Conservation (phyloP, 306 rosid species). For the Cucurbita pepo region DNA sequence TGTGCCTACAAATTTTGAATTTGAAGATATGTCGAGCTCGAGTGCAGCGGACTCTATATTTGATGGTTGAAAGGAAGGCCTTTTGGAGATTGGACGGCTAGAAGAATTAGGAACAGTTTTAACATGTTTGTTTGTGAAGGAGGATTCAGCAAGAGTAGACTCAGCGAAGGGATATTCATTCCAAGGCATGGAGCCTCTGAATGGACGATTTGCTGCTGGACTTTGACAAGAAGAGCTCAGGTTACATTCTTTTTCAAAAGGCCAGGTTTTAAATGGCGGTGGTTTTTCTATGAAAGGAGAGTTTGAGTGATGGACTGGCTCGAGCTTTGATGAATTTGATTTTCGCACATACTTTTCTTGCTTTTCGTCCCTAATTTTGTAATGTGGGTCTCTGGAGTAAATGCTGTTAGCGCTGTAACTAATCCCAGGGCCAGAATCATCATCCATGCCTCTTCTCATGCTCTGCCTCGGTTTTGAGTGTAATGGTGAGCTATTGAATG, state of each 20-base stretch:
- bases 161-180: constrained; percentile 30
- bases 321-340: constrained; percentile 25
- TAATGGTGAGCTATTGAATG: constrained; percentile 21
- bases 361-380: constrained; percentile 2
- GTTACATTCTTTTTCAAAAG: constrained; percentile 29
- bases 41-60: constrained; percentile 15
- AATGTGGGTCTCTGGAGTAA: constrained; percentile 5
- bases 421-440: constrained; percentile 21
- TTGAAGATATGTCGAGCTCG: constrained; percentile 17
- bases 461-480: constrained; percentile 20
- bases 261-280: constrained; percentile 24
- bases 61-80: constrained; percentile 20
- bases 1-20: constrained; percentile 20
- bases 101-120: constrained; percentile 25
- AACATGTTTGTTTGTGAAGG: constrained; percentile 18
- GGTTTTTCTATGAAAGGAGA: constrained; percentile 27
- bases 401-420: constrained; percentile 13
- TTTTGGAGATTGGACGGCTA: constrained; percentile 25
- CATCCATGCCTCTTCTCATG: constrained; percentile 28
- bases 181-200: constrained; percentile 21
- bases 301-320: constrained; percentile 26
- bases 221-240: constrained; percentile 24
- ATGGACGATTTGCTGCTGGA: constrained; percentile 25
- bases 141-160: constrained; percentile 22
- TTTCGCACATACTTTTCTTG: constrained; percentile 14